Base-by-base conservation (phyloP, 805 yeast species). In the Yarrowia hollandica region DNA sequence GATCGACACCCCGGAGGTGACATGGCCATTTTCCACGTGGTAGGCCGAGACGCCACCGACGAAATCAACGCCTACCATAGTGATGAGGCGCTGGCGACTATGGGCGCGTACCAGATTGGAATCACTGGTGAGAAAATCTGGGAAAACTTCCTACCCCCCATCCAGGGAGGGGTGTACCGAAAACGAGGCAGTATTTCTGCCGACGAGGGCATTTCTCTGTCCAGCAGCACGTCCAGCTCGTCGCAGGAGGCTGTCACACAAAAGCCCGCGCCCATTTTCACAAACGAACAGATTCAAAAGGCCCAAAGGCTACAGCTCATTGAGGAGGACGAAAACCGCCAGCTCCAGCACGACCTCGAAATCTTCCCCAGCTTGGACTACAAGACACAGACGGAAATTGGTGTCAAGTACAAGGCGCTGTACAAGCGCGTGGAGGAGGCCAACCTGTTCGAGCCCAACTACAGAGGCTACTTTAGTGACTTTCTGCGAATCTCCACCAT, bases 41-140 rank as follows among this genome's bases (percentile, higher is more conserved):
- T 90, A 3, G 97, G 97, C 1, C 74, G 92, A 60, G 96, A 90
- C 71, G 96, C 96, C 18, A 85, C 94, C 0, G 96, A 89, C 69
- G 96, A 90, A 69, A 89, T 90, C 88, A 80, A 83, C 57, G 90
- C 91, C 48, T 90, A 88, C 66, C 96, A 90, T 68, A 70, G 80
- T 41, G 81, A 77, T 11, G 86, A 81, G 52, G 80, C 94, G 0
- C 72, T 79, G 8, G 48, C 61, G 2, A 70, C 71, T 0, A 85
- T 88, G 69, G 66, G 68, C n/a, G 77, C 71, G 35, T 90, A 80
- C 80, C 79, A 74, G 60, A 78, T 90, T 12, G 97, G 96, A 1
- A 12, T 39, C 22, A 68, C 66, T 11, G 82, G 89, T 6, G 82
- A 83, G 59, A 70, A 75, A 60, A 74, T 74, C 9, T 90, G 96